These are phyloP conservation scores for Dysphania ambrosioides DNA, from an alignment of 148 eudicot species.

Conservation along the genomic window DNA sequence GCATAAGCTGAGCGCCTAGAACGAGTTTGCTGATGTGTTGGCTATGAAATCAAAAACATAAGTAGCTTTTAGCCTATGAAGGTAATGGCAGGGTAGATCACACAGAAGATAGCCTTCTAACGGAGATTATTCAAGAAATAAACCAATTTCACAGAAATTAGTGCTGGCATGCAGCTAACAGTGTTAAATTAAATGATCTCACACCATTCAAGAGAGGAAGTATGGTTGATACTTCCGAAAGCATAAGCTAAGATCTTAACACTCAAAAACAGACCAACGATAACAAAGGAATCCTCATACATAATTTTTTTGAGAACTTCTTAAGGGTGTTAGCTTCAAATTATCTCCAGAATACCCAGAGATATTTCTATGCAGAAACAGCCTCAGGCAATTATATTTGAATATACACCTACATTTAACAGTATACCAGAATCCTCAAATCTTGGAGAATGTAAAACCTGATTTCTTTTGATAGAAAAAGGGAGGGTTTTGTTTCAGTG, in stretches of 20 bases:
- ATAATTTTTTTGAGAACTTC: not conserved
- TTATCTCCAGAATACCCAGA: not conserved
- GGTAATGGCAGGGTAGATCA: not conserved
- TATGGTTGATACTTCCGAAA: not conserved
- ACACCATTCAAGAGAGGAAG: not conserved
- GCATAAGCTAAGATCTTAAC: not conserved
- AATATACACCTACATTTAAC: not conserved
- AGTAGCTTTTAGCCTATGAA: not conserved
- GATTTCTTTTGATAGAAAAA: too few relatives aligned
- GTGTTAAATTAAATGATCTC: too few relatives aligned
- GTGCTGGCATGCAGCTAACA: too few relatives aligned
- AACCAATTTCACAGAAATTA: not conserved
- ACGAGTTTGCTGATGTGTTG: constrained; percentile 58
- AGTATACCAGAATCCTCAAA: not conserved
- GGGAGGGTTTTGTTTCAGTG: not conserved
- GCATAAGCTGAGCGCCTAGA: constrained; percentile 58
- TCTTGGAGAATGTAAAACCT: not conserved
- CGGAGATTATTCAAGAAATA: not conserved
- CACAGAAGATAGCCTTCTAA: not conserved
- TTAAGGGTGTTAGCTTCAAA: not conserved
- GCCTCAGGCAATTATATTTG: too few relatives aligned
- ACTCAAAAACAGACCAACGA: not conserved
- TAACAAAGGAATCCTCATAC: not conserved
- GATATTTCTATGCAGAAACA: not conserved
- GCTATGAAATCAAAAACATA: constrained; percentile 37